phyloP scores from a whole-genome alignment of 148 eudicot species.

The Pharnaceum exiguum region DNA sequence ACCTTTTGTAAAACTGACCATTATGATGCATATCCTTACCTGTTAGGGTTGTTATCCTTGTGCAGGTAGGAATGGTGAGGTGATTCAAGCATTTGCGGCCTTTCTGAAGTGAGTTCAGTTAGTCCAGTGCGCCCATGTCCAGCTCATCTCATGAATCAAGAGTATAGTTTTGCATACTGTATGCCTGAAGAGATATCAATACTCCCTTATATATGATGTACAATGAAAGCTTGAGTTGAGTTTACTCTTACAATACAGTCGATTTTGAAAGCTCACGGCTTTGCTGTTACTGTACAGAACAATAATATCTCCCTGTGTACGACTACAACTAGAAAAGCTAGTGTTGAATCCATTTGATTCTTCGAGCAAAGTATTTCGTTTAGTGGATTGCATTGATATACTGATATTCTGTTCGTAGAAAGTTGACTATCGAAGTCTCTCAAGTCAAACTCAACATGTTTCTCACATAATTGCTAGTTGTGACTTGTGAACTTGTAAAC shows the following conservation, averaged over 20 bases:
- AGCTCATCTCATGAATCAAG: background rate
- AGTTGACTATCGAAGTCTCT: too few species aligned
- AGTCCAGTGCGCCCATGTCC: background rate
- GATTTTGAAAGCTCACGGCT: conserved; percentile 4
- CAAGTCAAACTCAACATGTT: too few species aligned
- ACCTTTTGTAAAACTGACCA: too few species aligned
- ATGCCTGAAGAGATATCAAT: background rate
- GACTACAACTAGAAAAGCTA: too few species aligned
- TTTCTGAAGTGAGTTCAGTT: background rate
- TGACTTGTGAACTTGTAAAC: too few species aligned
- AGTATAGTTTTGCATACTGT: background rate
- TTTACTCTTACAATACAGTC: background rate
- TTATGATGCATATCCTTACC: too few species aligned
- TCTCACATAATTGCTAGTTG: too few species aligned
- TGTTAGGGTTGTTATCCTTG: background rate
- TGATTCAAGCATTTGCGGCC: background rate
- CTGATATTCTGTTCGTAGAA: too few species aligned
- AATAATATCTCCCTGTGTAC: too few species aligned
- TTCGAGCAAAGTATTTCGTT: too few species aligned
- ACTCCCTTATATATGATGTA: background rate
- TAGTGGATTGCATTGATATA: too few species aligned
- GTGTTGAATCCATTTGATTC: background rate
- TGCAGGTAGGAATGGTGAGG: background rate
- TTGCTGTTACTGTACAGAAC: background rate
- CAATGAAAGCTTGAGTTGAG: background rate